phyloP scores from a whole-genome alignment of 1,284 basidiomycete species.

The Irpex sp. region DNA sequence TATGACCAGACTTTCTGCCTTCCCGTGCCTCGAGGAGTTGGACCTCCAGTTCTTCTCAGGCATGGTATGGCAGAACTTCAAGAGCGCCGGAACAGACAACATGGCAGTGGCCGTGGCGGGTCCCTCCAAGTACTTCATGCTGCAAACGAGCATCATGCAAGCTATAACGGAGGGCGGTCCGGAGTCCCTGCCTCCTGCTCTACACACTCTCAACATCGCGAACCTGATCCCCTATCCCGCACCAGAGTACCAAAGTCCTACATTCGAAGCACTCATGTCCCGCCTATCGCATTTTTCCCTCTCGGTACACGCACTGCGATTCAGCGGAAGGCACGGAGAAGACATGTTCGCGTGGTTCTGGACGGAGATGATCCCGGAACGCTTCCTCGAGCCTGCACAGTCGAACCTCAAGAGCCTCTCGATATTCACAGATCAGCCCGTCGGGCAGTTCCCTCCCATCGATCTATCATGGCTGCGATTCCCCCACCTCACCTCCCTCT shows the following conservation, averaged over 20 bases:
- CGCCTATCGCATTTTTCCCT: constrained; percentile 13
- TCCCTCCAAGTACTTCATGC: constrained; percentile 9
- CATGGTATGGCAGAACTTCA: background rate
- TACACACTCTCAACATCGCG: constrained; percentile 11
- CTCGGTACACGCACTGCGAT: constrained; percentile 12
- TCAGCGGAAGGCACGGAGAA: constrained; percentile 12
- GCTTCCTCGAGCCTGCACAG: constrained; percentile 17
- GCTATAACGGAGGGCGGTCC: constrained; percentile 5
- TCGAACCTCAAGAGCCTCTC: constrained; percentile 16
- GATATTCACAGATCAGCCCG: constrained; percentile 20
- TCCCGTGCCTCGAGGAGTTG: constrained; percentile 11
- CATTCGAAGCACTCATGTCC: constrained; percentile 13
- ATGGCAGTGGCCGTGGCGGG: constrained; percentile 1
- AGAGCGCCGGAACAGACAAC: constrained; percentile 6
- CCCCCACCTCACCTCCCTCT: constrained; percentile 14
- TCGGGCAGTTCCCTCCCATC: constrained; percentile 14
- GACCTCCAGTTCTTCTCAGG: constrained; percentile 12
- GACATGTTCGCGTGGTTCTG: constrained; percentile 19
- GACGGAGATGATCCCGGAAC: constrained; percentile 15
- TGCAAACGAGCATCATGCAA: constrained; percentile 13
- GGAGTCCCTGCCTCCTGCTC: constrained; percentile 2
- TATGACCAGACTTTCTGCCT: constrained; percentile 6
- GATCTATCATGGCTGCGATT: constrained; percentile 18
- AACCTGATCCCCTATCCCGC: constrained; percentile 17
- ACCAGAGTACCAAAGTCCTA: constrained; percentile 6